These are phyloP conservation scores for Crithidia expoeki DNA, from an alignment of 208 protist genomes.

Conservation along the genomic window DNA sequence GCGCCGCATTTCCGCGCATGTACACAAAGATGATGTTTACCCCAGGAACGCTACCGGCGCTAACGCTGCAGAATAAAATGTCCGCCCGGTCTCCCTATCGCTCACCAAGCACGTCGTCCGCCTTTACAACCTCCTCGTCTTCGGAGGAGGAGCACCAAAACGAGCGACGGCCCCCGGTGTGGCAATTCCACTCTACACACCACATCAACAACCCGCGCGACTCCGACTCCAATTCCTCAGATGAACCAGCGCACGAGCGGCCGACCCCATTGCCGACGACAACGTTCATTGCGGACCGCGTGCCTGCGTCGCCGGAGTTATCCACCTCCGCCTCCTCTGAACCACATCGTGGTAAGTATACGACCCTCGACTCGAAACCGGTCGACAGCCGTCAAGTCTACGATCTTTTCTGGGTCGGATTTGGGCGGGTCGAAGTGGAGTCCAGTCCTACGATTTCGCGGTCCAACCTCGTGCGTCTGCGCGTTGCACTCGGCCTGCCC, in stretches of 20 bases:
- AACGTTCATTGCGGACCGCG: no score
- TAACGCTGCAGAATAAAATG: conserved; percentile 47
- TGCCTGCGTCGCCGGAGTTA: not conserved
- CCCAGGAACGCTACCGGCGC: conserved; percentile 43
- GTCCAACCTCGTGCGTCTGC: conserved; percentile 44
- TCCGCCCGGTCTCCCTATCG: conserved; percentile 24
- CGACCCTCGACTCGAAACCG: not conserved
- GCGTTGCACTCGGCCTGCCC: conserved; percentile 50
- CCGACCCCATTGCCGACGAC: no score
- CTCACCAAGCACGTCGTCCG: conserved; percentile 2
- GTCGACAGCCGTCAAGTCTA: conserved; percentile 32
- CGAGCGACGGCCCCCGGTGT: not conserved
- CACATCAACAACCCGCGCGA: not conserved
- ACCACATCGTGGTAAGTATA: not conserved
- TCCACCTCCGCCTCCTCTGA: not conserved
- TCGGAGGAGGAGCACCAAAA: not conserved
- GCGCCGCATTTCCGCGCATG: conserved; percentile 52
- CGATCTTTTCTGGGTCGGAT: conserved; percentile 68
- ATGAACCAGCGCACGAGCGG: not conserved
- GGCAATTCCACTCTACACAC: not conserved
- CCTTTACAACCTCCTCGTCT: not conserved
- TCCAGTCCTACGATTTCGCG: conserved; percentile 51
- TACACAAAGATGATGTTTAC: conserved; percentile 71
- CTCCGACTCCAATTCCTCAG: conserved; percentile 16
- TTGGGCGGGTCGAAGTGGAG: conserved; percentile 81